A percentile compares a stretch with the other conserved stretches of the same genome.
Conservation (phyloP, 106 monocot species). For the Triglochin maritima region DNA sequence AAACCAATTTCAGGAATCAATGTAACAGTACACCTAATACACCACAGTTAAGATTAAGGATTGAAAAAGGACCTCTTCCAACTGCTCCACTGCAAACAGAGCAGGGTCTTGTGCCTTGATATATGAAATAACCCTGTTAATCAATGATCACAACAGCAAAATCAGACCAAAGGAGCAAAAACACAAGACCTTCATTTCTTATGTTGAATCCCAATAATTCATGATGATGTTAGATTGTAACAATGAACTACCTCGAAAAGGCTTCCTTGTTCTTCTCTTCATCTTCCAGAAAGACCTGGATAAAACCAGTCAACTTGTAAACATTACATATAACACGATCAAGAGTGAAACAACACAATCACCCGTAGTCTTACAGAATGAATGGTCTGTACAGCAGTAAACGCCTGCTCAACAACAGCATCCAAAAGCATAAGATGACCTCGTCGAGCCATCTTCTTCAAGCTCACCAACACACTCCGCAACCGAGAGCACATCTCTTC, state of each 20-base stretch:
- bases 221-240: neutral
- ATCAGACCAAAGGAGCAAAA: neutral
- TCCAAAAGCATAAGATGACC: constrained; percentile 38
- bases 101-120: constrained; percentile 54
- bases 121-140: constrained; percentile 53
- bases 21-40: neutral
- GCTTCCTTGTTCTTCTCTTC: constrained; percentile 49
- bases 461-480: constrained; percentile 40
- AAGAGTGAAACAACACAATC: too few relatives aligned
- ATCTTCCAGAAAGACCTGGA: constrained; percentile 17
- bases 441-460: constrained; percentile 44
- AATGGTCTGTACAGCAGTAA: constrained; percentile 53
- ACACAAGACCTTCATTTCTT: neutral
- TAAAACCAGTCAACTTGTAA: neutral
- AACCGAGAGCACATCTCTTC: constrained; percentile 51
- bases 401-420: constrained; percentile 58
- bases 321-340: too few relatives aligned
- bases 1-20: neutral
- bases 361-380: constrained; percentile 51
- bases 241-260: constrained; percentile 43
- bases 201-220: too few relatives aligned
- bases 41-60: neutral
- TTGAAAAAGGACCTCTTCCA: constrained; percentile 47
- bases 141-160: neutral
- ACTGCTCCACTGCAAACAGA: constrained; percentile 49